phyloP scores from a whole-genome alignment of 345 rosid species.

The Pistacia vera region DNA sequence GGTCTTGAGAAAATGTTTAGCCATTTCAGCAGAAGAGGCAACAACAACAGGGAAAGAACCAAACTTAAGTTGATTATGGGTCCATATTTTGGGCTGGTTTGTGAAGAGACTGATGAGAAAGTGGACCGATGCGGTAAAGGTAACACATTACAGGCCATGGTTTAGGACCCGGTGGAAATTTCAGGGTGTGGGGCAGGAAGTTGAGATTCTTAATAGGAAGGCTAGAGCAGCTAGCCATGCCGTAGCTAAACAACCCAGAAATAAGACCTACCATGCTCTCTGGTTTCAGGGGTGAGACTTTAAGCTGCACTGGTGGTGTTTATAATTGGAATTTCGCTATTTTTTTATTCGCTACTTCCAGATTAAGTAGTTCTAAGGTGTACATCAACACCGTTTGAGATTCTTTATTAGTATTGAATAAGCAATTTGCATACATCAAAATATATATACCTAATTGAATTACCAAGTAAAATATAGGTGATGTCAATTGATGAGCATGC shows the following conservation, averaged over 20 bases:
- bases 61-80: constrained; percentile 33
- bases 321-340: too few species aligned
- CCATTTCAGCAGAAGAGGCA: constrained; percentile 31
- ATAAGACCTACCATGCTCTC: too few species aligned
- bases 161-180: constrained; percentile 36
- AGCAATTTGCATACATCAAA: too few species aligned
- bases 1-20: constrained; percentile 27
- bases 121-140: constrained; percentile 34
- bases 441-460: too few species aligned
- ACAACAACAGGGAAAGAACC: constrained; percentile 34
- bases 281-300: too few species aligned
- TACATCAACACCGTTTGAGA: too few species aligned
- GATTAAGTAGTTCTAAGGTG: too few species aligned
- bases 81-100: constrained; percentile 30
- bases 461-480: too few species aligned
- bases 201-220: constrained; percentile 1
- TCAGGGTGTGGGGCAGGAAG: background rate
- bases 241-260: background rate
- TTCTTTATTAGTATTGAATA: too few species aligned
- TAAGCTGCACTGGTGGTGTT: too few species aligned
- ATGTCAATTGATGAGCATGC: too few species aligned
- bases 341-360: too few species aligned
- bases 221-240: constrained; percentile 10
- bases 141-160: constrained; percentile 43
- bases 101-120: constrained; percentile 40